Conservation (phyloP, 257 asterid genomes). For the Capsicum rhomboideum region DNA sequence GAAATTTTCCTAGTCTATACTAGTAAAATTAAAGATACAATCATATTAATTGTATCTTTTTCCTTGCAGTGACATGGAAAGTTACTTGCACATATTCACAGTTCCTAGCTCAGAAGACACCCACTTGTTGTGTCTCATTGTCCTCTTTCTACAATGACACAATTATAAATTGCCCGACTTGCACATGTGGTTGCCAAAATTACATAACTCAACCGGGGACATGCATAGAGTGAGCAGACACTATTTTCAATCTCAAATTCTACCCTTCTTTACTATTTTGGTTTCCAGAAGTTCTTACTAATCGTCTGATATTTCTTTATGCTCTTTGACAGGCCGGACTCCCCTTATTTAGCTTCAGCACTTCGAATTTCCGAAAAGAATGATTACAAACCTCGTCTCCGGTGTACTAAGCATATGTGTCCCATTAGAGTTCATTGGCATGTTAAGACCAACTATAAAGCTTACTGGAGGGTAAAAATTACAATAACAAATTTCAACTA, state of each 20-base stretch:
- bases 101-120: conserved; percentile 34
- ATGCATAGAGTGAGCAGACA: conserved; percentile 29
- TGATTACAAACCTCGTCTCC: conserved; percentile 16
- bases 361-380: conserved; percentile 14
- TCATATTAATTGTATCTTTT: background rate
- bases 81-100: conserved; percentile 48
- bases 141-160: conserved; percentile 34
- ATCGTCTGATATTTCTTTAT: background rate
- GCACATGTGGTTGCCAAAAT: conserved; percentile 40
- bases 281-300: background rate
- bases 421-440: conserved; percentile 55
- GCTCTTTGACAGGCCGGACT: conserved; percentile 19
- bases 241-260: background rate
- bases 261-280: background rate
- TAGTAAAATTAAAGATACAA: background rate
- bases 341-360: conserved; percentile 21
- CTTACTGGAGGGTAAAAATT: conserved; percentile 42
- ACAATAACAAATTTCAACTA: conserved; percentile 37
- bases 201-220: conserved; percentile 13
- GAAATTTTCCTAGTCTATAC: background rate
- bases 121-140: conserved; percentile 44
- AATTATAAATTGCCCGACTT: conserved; percentile 36
- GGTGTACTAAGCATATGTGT: conserved; percentile 42
- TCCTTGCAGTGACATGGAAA: conserved; percentile 49
- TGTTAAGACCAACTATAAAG: conserved; percentile 32